Conservation (phyloP, 1,284 basidiomycete species). For the Rhodotorula sp. region DNA sequence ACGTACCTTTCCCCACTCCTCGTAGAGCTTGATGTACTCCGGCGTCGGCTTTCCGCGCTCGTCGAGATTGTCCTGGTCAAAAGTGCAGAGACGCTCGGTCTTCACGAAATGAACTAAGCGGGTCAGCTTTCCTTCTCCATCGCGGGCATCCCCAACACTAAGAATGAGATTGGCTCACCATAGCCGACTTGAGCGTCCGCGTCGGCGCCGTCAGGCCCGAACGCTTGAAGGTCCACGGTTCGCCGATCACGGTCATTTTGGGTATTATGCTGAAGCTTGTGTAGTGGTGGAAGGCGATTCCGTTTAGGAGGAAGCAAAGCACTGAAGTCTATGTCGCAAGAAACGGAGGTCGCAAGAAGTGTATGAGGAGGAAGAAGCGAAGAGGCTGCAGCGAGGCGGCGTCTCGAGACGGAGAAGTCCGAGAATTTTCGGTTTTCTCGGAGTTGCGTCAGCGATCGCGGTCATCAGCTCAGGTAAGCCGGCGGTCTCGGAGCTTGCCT, state of each 20-base stretch:
- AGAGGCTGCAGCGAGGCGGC: too few relatives aligned
- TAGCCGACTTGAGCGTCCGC: constrained; percentile 23
- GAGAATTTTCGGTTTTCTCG: neutral
- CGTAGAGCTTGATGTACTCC: constrained; percentile 46
- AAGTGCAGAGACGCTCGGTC: constrained; percentile 48
- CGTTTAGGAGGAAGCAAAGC: too few relatives aligned
- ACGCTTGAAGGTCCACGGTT: constrained; percentile 43
- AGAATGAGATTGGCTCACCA: constrained; percentile 1
- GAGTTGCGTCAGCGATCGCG: neutral
- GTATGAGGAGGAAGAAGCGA: too few relatives aligned
- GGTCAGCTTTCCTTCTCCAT: neutral
- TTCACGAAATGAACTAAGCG: constrained; percentile 27
- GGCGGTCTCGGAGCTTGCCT: too few relatives aligned
- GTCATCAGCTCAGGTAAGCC: neutral
- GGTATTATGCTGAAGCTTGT: neutral
- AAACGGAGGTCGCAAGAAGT: too few relatives aligned
- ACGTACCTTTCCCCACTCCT: constrained; percentile 49
- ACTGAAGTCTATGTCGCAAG: too few relatives aligned
- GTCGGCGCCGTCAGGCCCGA: constrained; percentile 33
- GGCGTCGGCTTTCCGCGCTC: constrained; percentile 43
- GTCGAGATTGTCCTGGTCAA: constrained; percentile 40
- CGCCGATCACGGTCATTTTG: constrained; percentile 31
- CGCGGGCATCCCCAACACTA: too few relatives aligned
- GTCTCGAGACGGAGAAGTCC: too few relatives aligned
- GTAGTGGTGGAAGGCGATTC: too few relatives aligned